Base-by-base conservation (phyloP, 192 early-diverging fungal species). In the Linnemannia exigua region DNA sequence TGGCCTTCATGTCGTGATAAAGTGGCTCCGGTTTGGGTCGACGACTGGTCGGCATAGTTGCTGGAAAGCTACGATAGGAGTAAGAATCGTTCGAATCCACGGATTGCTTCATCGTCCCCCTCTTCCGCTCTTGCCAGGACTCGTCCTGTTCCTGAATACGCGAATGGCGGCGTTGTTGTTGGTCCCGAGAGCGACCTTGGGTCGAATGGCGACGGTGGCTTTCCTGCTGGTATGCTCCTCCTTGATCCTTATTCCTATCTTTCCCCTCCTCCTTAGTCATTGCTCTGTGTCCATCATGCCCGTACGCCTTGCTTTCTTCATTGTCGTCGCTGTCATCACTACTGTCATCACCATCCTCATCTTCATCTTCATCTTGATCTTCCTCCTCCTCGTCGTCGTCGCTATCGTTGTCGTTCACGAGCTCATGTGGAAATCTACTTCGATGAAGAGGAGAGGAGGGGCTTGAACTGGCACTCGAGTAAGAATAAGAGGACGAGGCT, bases 391-490 rank as follows among this genome's bases (percentile, higher is more conserved):
- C 67, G 5, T 63, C 54, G 7, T n/a, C n/a, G n/a, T n/a, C n/a
- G n/a, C n/a, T n/a, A n/a, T n/a, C n/a, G n/a, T n/a, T n/a, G n/a
- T n/a, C n/a, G n/a, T n/a, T n/a, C n/a, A n/a, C n/a, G n/a, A 69
- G 35, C 66, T 80, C 79, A n/a, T 80, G 79, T 52, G 71, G 79
- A 31, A 80, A 80, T 16, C 63, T 52, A 9, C 52, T 61, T 5
- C 47, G 67, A 17, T 75, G 54, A 38, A 69, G 36, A 36, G 79
- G 71, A 0, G 73, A 67, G 15, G 22, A 38, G 4, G 71, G 61
- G 33, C 79, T 81, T 48, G 74, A 70, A 11, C 46, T 52, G 31
- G 37, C 35, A 22, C 79, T 41, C 4, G 72, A 38, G 17, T 16
- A 72, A 2, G 67, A 33, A 37, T 46, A 22, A 28, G 44, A 72